Conservation (phyloP, 2,329 filamentous ascomycete genomes). For the Colletotrichum limetticola region DNA sequence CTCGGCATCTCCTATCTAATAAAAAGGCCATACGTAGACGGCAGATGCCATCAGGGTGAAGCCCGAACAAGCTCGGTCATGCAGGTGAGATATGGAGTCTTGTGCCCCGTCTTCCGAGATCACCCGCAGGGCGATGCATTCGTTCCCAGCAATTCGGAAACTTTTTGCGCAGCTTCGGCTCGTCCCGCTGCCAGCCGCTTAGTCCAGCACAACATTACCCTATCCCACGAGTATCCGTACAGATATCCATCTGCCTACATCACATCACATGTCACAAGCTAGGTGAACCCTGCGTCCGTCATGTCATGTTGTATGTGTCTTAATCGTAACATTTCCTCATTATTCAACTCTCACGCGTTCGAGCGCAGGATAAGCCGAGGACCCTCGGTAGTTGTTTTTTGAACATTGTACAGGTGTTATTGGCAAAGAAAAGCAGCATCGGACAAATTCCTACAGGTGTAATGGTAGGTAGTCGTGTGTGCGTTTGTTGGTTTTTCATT, state of each 20-base stretch:
- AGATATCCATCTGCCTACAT: background rate
- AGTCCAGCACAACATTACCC: background rate
- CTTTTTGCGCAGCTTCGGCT: background rate
- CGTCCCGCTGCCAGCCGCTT: background rate
- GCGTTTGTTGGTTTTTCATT: background rate
- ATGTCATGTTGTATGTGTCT: background rate
- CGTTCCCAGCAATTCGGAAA: background rate
- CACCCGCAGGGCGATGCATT: background rate
- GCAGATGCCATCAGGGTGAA: background rate
- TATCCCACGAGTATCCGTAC: no score
- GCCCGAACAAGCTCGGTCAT: background rate
- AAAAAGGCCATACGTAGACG: background rate
- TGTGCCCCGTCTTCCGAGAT: background rate
- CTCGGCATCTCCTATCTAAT: no score
- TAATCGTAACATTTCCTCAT: constrained; percentile 4
- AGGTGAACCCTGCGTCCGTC: no score
- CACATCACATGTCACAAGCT: background rate
- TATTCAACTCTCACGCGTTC: constrained; percentile 26
- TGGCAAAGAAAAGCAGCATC: constrained; percentile 6
- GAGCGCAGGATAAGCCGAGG: constrained; percentile 1
- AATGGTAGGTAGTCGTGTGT: constrained; percentile 18
- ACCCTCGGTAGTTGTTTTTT: background rate
- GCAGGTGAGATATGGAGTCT: background rate
- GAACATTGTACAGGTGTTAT: constrained; percentile 35
- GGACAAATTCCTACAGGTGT: constrained; percentile 28